Evolutionary conservation across 345 rosid genomes (phyloP).

Genomic region (Bretschneidera sinensis): DNA sequence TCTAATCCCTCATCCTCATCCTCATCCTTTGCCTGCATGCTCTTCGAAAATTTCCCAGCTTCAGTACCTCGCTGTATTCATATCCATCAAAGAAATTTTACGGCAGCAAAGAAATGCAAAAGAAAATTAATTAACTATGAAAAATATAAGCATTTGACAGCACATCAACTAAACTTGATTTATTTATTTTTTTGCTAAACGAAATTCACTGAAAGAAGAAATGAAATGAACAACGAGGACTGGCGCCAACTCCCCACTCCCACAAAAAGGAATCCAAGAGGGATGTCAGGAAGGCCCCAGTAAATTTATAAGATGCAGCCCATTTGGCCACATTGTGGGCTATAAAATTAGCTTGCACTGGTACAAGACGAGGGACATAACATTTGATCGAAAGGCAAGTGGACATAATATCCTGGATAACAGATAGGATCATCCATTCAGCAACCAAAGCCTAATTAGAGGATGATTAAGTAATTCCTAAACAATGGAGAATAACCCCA

Average conservation of each 20-base stretch:
- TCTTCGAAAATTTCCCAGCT: constrained; percentile 37
- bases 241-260: too few relatives aligned
- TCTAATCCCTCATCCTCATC: constrained; percentile 43
- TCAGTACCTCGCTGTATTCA: constrained; percentile 50
- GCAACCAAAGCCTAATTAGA: not conserved
- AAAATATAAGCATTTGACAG: not conserved
- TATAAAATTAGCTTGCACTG: too few relatives aligned
- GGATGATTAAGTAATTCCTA: not conserved
- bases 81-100: constrained; percentile 5
- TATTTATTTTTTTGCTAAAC: too few relatives aligned
- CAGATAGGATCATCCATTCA: not conserved
- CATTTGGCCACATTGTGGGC: too few relatives aligned
- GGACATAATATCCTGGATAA: not conserved
- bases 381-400: too few relatives aligned
- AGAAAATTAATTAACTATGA: not conserved
- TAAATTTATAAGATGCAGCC: too few relatives aligned
- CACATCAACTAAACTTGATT: constrained; percentile 3
- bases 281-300: too few relatives aligned
- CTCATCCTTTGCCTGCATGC: constrained; percentile 35
- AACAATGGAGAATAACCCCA: not conserved
- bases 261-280: too few relatives aligned
- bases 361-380: too few relatives aligned
- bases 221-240: too few relatives aligned
- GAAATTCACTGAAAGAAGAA: too few relatives aligned
- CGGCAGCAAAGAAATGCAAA: not conserved